Conservation (phyloP, 2,329 filamentous ascomycete genomes). For the Xylariomycetidae sp. region DNA sequence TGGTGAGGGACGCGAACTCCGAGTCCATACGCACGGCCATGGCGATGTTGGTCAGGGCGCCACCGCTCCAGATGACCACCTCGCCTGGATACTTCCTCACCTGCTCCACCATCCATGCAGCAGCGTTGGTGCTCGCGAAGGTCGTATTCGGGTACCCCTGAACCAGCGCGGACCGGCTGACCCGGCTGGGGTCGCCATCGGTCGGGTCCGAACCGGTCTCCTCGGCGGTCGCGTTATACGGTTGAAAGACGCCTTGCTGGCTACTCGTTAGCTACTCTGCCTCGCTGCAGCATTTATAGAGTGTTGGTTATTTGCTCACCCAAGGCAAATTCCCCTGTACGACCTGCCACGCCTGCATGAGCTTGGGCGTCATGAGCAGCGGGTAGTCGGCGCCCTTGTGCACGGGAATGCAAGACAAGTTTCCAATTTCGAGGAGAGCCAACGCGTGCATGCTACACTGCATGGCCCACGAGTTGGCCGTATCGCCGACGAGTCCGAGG, state of each 20-base stretch:
- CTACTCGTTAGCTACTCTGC: too few relatives aligned
- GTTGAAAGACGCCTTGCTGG: conserved; percentile 37
- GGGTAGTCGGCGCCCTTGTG: conserved; percentile 42
- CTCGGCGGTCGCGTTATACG: conserved; percentile 38
- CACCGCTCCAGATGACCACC: conserved; percentile 42
- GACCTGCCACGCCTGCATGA: conserved; percentile 39
- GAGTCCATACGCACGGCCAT: conserved; percentile 41
- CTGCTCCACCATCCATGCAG: conserved; percentile 42
- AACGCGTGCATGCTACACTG: conserved; percentile 41
- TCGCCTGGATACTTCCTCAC: conserved; percentile 45
- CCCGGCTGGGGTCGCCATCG: conserved; percentile 36
- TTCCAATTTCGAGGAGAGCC: conserved; percentile 40
- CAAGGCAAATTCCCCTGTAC: conserved; percentile 40
- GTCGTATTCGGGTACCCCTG: conserved; percentile 44
- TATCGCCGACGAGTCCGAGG: conserved; percentile 34
- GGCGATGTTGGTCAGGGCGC: conserved; percentile 45
- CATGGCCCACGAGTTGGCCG: conserved; percentile 40
- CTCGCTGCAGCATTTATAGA: conserved; percentile 1
- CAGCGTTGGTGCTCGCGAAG: conserved; percentile 33
- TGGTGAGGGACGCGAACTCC: conserved; percentile 39
- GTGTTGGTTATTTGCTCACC: conserved; percentile 27
- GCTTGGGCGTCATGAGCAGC: conserved; percentile 38
- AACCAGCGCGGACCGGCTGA: conserved; percentile 35
- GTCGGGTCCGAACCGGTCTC: conserved; percentile 39
- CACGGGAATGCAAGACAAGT: conserved; percentile 43